Evolutionary conservation across 805 yeast genomes (phyloP).

Genomic region (Candida railenensis): DNA sequence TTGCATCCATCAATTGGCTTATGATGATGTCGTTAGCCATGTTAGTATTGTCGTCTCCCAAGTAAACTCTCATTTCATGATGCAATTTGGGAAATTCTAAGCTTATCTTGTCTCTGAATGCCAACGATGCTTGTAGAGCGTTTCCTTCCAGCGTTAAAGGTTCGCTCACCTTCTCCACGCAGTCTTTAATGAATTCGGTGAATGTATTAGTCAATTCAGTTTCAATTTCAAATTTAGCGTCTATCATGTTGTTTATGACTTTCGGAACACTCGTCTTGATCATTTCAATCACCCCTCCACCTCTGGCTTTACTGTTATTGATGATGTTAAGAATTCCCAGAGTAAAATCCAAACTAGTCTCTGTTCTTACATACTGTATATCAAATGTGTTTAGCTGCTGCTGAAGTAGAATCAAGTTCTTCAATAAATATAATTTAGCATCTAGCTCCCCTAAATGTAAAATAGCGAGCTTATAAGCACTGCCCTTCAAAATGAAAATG

Average conservation of each 20-base stretch:
- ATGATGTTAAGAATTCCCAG: slow-evolving; percentile 57
- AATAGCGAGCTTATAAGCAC: slow-evolving; percentile 45
- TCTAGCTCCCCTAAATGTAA: slow-evolving; percentile 52
- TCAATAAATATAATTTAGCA: slow-evolving; percentile 65
- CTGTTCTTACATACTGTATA: slow-evolving; percentile 70
- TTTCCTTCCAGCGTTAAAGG: slow-evolving; percentile 34
- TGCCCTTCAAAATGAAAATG: slow-evolving; percentile 56
- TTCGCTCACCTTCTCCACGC: slow-evolving; percentile 42
- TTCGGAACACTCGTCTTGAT: slow-evolving; percentile 74
- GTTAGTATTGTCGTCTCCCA: slow-evolving; percentile 17
- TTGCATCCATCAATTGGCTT: slow-evolving; percentile 15
- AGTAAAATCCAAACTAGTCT: slow-evolving; percentile 75
- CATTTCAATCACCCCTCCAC: slow-evolving; percentile 40
- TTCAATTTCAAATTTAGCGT: slow-evolving; percentile 70
- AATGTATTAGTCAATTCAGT: slow-evolving; percentile 70
- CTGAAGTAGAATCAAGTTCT: slow-evolving; percentile 68
- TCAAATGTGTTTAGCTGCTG: slow-evolving; percentile 74
- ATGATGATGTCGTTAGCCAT: background rate
- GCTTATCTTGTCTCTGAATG: slow-evolving; percentile 50
- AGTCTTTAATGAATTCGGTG: slow-evolving; percentile 61
- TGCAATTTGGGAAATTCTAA: slow-evolving; percentile 57
- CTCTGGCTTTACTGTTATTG: slow-evolving; percentile 23
- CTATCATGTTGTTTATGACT: slow-evolving; percentile 78
- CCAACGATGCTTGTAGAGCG: slow-evolving; percentile 27
- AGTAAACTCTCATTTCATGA: slow-evolving; percentile 50